Percentiles rank a stretch among this genome's conserved stretches.
phyloP scores from a whole-genome alignment of 306 rosid species.

The Sphenostylis stenocarpa region DNA sequence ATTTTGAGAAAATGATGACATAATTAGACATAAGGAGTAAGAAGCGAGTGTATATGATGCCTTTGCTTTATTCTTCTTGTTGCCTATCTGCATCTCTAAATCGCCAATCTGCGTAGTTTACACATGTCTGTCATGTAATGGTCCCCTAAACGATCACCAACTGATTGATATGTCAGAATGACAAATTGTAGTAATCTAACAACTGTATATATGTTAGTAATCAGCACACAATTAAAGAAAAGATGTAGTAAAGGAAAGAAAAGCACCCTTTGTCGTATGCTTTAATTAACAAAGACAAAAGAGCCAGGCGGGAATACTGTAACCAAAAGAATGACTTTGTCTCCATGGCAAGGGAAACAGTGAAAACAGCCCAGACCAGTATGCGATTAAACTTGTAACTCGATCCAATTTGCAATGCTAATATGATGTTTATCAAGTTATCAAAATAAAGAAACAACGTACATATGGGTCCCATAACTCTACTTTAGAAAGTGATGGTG shows the following conservation, averaged over 20 bases:
- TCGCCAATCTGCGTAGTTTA: neutral
- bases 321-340: neutral
- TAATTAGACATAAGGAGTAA: neutral
- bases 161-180: neutral
- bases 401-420: constrained; percentile 9
- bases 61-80: neutral
- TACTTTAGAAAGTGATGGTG: constrained; percentile 55
- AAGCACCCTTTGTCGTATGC: constrained; percentile 20
- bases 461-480: constrained; percentile 37
- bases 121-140: neutral
- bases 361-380: neutral
- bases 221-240: constrained; percentile 2
- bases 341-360: neutral
- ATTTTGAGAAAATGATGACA: constrained; percentile 1
- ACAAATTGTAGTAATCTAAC: neutral
- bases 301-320: constrained; percentile 15
- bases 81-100: neutral
- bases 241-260: neutral
- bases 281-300: constrained; percentile 5
- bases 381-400: neutral
- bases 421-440: neutral
- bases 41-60: too few species aligned
- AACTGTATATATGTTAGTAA: neutral
- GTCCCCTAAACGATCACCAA: neutral
- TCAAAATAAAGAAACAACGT: constrained; percentile 20